These are phyloP conservation scores for Rubroshorea leprosula DNA, from an alignment of 345 rosid genomes.

Conservation along the genomic window DNA sequence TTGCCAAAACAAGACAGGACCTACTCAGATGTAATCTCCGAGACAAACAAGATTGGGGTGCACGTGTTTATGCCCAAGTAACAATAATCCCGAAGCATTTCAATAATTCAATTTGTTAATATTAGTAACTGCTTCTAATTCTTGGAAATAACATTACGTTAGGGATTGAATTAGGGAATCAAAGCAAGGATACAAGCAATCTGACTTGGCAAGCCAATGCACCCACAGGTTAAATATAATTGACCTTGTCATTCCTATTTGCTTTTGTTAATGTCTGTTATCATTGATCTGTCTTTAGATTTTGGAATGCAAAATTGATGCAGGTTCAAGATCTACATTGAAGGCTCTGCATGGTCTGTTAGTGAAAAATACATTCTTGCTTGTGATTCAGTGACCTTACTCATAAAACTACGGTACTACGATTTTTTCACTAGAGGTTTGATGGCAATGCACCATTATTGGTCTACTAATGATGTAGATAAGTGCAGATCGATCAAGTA, in stretches of 20 bases:
- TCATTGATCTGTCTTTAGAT: background rate
- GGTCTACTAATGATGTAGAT: conserved; percentile 56
- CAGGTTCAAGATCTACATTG: conserved; percentile 80
- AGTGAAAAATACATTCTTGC: conserved; percentile 83
- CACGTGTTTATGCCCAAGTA: conserved; percentile 75
- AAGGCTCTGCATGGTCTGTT: conserved; percentile 86
- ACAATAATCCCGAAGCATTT: too few species aligned
- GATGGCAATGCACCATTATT: conserved; percentile 58
- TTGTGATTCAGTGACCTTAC: conserved; percentile 62
- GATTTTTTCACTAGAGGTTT: conserved; percentile 71
- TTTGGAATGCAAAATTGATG: background rate
- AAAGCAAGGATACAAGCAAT: conserved; percentile 63
- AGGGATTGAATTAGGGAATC: conserved; percentile 76
- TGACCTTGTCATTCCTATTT: background rate
- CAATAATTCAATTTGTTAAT: too few species aligned
- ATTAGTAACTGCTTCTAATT: background rate
- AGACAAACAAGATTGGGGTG: conserved; percentile 72
- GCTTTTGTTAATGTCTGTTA: background rate
- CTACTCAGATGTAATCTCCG: conserved; percentile 74
- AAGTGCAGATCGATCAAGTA: conserved; percentile 71
- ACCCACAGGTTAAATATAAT: conserved; percentile 49
- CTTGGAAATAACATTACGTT: background rate
- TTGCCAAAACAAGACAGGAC: conserved; percentile 57
- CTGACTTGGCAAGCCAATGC: conserved; percentile 77
- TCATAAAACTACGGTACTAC: conserved; percentile 53